Conservation (phyloP, 305 asterid genomes). For the Solanum hybrid region DNA sequence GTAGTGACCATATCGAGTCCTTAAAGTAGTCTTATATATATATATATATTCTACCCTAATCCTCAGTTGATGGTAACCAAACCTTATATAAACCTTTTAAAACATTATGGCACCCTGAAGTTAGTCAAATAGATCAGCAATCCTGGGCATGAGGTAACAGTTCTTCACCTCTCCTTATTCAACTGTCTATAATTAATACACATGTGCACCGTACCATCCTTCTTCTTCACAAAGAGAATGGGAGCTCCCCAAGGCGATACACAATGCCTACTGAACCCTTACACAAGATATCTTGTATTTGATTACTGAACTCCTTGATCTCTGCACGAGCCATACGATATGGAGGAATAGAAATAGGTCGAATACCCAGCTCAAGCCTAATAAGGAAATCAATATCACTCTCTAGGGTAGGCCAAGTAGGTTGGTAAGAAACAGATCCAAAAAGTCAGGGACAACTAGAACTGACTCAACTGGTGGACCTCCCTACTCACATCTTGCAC, state of each 20-base stretch:
- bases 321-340: neutral
- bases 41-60: neutral
- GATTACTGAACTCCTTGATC: neutral
- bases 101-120: neutral
- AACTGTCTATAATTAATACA: neutral
- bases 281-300: neutral
- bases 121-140: neutral
- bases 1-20: neutral
- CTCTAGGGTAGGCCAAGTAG: neutral
- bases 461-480: neutral
- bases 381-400: neutral
- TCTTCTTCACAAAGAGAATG: neutral
- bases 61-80: neutral
- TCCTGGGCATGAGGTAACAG: neutral
- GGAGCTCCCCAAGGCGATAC: neutral
- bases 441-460: too few species aligned
- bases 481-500: neutral
- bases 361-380: neutral
- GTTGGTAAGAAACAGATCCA: neutral
- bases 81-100: neutral
- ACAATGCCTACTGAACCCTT: neutral
- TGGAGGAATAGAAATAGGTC: neutral
- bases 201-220: accelerated
- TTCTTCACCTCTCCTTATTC: neutral
- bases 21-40: neutral